Evolutionary conservation across 2,329 filamentous ascomycete genomes (phyloP), one percentile per base, ranked within the genome.

Genomic region (Alternaria sp.): DNA sequence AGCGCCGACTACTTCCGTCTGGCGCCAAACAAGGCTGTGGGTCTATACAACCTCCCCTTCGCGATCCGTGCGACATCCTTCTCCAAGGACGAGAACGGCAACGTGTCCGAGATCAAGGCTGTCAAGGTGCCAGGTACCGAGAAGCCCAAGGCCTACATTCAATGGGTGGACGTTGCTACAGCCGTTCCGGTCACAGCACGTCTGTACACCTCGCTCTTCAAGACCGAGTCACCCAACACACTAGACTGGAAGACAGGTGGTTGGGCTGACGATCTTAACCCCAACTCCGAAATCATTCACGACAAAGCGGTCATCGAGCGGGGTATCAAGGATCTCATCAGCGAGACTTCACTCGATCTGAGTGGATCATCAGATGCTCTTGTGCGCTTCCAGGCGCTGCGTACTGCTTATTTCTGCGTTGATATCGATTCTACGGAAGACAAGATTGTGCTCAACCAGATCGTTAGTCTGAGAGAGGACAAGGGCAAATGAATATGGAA

Each of bases 381-480:
- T 58, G 90, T 97, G 7, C 86, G 95, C 51, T 98, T 98, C 86
- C 95, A 98, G 84, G 95, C 89, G 3, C 89, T 97, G 86, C 87
- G 95, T 25, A 91, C 95, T 47, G 95, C 91, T 10, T 97, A 96
- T 78, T 96, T 96, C 82, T 89, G 89, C 83, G 85, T 96, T 79
- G 94, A 97, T 77, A 70, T 76, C 3, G 93, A 97, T 73, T 92
- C 89, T 0, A 80, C 76, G 0, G 79, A 78, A 44, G 91, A 93
- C n/a, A 92, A 90, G 79, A 85, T 97, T 68, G 88, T 98, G 51
- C 82, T 98, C 28, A 98, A 98, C 82, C 87, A 93, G 55, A 97
- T 98, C 74, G 94, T 98, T 21, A 92, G 91, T 51, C 81, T 97
- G 75, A 97, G 97, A 83, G 94, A 97, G 81, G 93, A 96, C 43